These are phyloP conservation scores for Ophiostoma sp. DNA, from an alignment of 2,329 filamentous ascomycete genomes.

Conservation along the genomic window DNA sequence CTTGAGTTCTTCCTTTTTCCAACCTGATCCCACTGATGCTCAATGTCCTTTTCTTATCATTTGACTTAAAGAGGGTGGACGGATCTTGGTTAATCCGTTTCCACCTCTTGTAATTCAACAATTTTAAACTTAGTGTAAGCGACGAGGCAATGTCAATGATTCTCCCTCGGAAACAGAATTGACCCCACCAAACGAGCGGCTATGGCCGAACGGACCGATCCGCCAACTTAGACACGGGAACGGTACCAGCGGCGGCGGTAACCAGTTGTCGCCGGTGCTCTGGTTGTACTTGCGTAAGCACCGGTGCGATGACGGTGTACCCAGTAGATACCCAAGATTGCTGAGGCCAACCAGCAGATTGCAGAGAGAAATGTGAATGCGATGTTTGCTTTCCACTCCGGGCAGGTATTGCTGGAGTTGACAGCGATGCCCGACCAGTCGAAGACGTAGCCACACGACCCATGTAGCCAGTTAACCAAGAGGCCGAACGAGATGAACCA, in stretches of 20 bases:
- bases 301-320: conserved; percentile 44
- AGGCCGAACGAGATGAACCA: conserved; percentile 73
- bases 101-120: too few species aligned
- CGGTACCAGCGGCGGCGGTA: conserved; percentile 44
- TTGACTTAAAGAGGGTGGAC: too few species aligned
- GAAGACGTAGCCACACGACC: conserved; percentile 58
- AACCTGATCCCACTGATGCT: too few species aligned
- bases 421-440: conserved; percentile 59
- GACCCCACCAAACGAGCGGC: too few species aligned
- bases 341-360: conserved; percentile 68
- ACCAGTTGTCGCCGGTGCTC: background rate
- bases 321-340: conserved; percentile 59
- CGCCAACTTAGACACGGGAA: conserved; percentile 40
- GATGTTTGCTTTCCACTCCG: conserved; percentile 68
- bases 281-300: background rate
- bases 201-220: too few species aligned
- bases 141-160: too few species aligned
- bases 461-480: conserved; percentile 55
- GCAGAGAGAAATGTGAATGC: conserved; percentile 72
- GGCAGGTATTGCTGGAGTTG: conserved; percentile 55
- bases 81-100: too few species aligned
- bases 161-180: too few species aligned
- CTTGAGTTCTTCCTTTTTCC: too few species aligned
- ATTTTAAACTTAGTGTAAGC: too few species aligned
- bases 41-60: too few species aligned